These are phyloP conservation scores for Solanum virginianum DNA, from an alignment of 257 asterid species.

Conservation along the genomic window DNA sequence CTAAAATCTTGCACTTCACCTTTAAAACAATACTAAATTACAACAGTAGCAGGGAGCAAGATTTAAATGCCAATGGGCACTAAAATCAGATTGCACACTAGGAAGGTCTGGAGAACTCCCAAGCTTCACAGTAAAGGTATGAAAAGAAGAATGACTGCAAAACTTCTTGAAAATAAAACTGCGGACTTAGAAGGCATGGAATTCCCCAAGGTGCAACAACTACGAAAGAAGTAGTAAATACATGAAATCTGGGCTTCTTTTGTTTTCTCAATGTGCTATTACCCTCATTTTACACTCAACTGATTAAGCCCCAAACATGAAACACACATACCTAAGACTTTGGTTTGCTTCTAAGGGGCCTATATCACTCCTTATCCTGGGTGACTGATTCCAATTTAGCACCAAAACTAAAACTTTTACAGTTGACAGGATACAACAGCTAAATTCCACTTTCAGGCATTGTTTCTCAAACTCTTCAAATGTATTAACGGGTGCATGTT, in stretches of 20 bases:
- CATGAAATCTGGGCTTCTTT: neutral
- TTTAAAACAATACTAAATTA: neutral
- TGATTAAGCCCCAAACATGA: neutral
- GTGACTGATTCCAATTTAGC: neutral
- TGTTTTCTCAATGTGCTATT: neutral
- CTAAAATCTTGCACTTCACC: neutral
- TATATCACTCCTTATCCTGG: neutral
- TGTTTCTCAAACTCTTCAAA: neutral
- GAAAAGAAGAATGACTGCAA: neutral
- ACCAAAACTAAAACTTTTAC: neutral
- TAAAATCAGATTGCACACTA: neutral
- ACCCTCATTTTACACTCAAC: neutral
- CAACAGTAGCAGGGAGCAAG: neutral
- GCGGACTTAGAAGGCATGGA: neutral
- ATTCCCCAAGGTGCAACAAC: neutral
- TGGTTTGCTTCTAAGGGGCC: neutral
- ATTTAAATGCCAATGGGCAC: neutral
- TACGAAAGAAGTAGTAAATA: neutral
- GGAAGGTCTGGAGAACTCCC: neutral
- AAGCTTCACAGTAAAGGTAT: neutral
- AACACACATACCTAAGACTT: neutral
- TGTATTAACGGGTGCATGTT: neutral
- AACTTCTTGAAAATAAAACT: neutral
- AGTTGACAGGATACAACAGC: neutral
- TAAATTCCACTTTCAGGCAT: neutral